Conservation (phyloP, 2,329 filamentous ascomycete genomes). For the Fusarium drepaniforme region DNA sequence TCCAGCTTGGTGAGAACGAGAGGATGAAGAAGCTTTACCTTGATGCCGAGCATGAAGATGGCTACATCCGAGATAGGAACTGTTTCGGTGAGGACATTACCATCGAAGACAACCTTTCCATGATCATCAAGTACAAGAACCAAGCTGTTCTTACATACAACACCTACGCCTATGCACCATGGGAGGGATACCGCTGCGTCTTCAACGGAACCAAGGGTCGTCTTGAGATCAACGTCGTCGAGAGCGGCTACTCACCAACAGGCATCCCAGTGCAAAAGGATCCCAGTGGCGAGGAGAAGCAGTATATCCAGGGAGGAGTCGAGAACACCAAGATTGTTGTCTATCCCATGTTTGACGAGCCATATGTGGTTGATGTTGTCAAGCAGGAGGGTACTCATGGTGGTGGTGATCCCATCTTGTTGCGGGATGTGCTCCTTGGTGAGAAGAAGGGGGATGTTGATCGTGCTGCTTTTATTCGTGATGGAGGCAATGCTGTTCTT, state of each 20-base stretch:
- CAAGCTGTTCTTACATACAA: slow-evolving; percentile 70
- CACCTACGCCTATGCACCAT: slow-evolving; percentile 70
- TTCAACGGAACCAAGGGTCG: slow-evolving; percentile 71
- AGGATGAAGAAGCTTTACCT: slow-evolving; percentile 70
- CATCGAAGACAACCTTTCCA: slow-evolving; percentile 73
- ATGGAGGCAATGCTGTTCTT: slow-evolving; percentile 69
- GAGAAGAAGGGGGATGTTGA: slow-evolving; percentile 60
- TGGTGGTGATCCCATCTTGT: slow-evolving; percentile 65
- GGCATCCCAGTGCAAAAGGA: slow-evolving; percentile 63
- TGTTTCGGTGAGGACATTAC: slow-evolving; percentile 73
- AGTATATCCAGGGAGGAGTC: slow-evolving; percentile 40
- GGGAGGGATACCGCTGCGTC: slow-evolving; percentile 69
- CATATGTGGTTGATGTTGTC: slow-evolving; percentile 65
- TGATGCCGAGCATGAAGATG: slow-evolving; percentile 73
- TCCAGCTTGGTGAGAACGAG: slow-evolving; percentile 64
- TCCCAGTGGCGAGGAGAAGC: slow-evolving; percentile 51
- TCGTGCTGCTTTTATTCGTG: slow-evolving; percentile 68
- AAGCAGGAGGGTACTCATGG: slow-evolving; percentile 68
- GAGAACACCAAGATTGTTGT: slow-evolving; percentile 60
- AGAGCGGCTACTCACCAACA: slow-evolving; percentile 70
- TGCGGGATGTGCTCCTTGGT: slow-evolving; percentile 69
- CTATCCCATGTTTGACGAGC: slow-evolving; percentile 68
- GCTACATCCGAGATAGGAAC: slow-evolving; percentile 71
- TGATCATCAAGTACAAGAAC: slow-evolving; percentile 68
- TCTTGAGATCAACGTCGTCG: slow-evolving; percentile 71